These are phyloP conservation scores for Thermothelomyces thermophilus DNA, from an alignment of 2,329 filamentous ascomycete species.

Conservation along the genomic window DNA sequence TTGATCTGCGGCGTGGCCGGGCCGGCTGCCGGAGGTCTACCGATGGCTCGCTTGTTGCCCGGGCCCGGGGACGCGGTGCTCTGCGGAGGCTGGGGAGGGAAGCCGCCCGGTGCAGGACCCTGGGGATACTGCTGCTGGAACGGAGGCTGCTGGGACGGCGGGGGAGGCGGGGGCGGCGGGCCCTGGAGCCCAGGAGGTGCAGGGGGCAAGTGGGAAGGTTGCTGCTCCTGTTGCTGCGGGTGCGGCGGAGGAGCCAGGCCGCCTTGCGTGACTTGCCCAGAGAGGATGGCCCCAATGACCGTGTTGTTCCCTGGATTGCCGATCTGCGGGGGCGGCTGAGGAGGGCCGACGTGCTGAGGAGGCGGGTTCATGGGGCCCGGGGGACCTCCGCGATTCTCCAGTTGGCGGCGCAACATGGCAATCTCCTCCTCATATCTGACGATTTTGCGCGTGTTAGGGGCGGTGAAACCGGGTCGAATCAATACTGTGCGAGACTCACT, in stretches of 20 bases:
- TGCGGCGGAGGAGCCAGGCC: conserved; percentile 70
- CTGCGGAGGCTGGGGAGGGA: conserved; percentile 75
- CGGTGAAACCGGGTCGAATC: conserved; percentile 11
- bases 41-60: conserved; percentile 62
- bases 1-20: conserved; percentile 91
- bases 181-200: conserved; percentile 62
- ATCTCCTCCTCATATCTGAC: conserved; percentile 95
- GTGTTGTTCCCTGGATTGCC: conserved; percentile 71
- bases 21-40: conserved; percentile 57
- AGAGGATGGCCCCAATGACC: conserved; percentile 93
- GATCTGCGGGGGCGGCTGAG: conserved; percentile 80
- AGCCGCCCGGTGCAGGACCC: conserved; percentile 56
- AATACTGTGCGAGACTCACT: conserved; percentile 52
- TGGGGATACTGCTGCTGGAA: conserved; percentile 65
- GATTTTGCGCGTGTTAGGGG: conserved; percentile 11
- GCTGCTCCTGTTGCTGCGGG: conserved; percentile 53
- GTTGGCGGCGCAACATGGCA: conserved; percentile 74
- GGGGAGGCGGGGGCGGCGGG: conserved; percentile 52
- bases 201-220: conserved; percentile 59
- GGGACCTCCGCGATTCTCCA: conserved; percentile 61
- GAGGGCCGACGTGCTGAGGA: conserved; percentile 68
- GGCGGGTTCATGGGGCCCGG: conserved; percentile 56
- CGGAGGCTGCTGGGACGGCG: conserved; percentile 59
- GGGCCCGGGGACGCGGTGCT: conserved; percentile 83
- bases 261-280: conserved; percentile 75